phyloP scores from a whole-genome alignment of 805 yeast species.

The Candida easanensis region DNA sequence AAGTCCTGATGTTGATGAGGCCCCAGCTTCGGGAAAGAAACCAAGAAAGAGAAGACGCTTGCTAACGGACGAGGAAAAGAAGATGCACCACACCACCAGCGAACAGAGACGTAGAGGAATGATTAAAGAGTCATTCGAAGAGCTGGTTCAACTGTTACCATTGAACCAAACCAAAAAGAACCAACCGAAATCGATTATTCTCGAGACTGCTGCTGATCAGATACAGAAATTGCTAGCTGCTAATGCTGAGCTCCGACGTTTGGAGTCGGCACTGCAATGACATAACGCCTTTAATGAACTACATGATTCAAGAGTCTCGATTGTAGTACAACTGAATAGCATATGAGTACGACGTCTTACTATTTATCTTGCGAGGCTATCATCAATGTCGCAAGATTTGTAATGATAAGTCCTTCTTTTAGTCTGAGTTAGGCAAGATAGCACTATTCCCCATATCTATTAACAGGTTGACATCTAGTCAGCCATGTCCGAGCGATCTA shows the following conservation, averaged over 20 bases:
- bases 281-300: no score
- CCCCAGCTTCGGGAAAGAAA: constrained; percentile 1
- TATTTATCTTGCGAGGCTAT: no score
- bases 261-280: no score
- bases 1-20: not conserved
- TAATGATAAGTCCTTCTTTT: not conserved
- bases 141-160: constrained; percentile 21
- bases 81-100: constrained; percentile 26
- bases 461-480: no score
- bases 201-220: constrained; percentile 23
- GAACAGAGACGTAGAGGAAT: constrained; percentile 26
- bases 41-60: constrained; percentile 19
- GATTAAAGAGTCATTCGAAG: constrained; percentile 26
- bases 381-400: no score
- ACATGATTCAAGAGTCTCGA: no score
- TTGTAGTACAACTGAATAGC: no score
- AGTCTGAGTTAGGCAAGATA: no score
- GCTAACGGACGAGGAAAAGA: constrained; percentile 27
- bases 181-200: constrained; percentile 22
- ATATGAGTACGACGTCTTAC: no score
- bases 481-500: no score
- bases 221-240: constrained; percentile 17
- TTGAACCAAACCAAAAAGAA: constrained; percentile 15
- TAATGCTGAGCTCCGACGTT: constrained; percentile 17
- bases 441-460: no score